Base-by-base conservation (phyloP, 2,329 filamentous ascomycete genomes). In the Penicillium frequentans region DNA sequence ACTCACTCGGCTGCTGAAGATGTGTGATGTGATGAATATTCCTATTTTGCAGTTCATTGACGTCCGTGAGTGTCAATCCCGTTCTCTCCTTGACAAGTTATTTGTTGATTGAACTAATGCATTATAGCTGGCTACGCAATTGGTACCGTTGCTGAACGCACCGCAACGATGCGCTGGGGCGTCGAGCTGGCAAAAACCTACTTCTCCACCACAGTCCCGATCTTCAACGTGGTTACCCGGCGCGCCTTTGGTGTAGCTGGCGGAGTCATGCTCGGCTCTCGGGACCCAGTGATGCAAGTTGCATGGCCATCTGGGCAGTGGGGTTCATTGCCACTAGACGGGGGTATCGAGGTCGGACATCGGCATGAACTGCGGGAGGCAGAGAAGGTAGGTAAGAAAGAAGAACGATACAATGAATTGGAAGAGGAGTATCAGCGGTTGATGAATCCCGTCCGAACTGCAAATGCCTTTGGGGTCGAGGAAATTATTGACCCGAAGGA, bases 1-100 rank as follows among this genome's bases (percentile, higher is more conserved):
- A 64, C 75, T 87, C 21, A 82, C 80, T 0, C 75, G 83, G 2
- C 79, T 86, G 69, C 71, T 88, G 35, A 87, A 87, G 64, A 80
- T 88, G 64, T 83, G 84, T 59, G 86, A 88, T 64, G 79, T 87
- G 44, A 86, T 88, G 76, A 88, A 88, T 59, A 73, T 88, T 3
- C 86, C 86, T 0, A 74, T 87, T 4, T 56, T 88, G 8, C 86
- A 88, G 65, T 87, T 88, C 60, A 77, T 88, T 5, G 85, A 88
- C 66, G 76, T 86, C 2, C 85, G 75, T 77, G 70, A 68, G 74
- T 76, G 8, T 35, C 13, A 23, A 23, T 6, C 10, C 14, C 31
- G 14, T n/a, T 23, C 8, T 24, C 21, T n/a, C 26, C 21, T 4
- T 44, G 8, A 27, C 16, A 16, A 14, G 9, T n/a, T 2, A 9